Evolutionary conservation across 2,329 filamentous ascomycete genomes (phyloP).

Genomic region (Penicillium sp.): DNA sequence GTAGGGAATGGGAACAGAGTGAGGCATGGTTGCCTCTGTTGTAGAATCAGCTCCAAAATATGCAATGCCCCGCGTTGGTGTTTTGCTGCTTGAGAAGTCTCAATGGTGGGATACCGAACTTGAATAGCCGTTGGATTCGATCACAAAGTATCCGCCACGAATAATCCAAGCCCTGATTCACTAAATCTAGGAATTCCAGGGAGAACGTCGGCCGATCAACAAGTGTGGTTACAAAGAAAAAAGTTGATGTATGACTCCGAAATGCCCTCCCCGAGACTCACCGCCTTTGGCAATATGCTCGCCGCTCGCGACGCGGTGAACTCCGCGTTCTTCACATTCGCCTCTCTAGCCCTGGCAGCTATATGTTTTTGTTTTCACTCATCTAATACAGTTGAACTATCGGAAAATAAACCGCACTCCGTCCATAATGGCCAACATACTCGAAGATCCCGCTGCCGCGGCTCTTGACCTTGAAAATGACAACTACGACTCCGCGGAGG

Average conservation of each 20-base stretch:
- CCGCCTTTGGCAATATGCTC: slow-evolving; percentile 13
- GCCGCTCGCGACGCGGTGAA: neutral
- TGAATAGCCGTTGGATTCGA: neutral
- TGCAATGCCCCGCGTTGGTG: slow-evolving; percentile 6
- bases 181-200: neutral
- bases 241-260: slow-evolving; percentile 5
- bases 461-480: slow-evolving; percentile 28
- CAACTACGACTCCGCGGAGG: slow-evolving; percentile 34
- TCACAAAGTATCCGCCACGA: neutral
- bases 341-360: neutral
- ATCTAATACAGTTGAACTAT: neutral
- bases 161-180: neutral
- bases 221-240: neutral
- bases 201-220: neutral
- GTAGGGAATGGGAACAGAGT: slow-evolving; percentile 52
- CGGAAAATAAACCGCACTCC: neutral
- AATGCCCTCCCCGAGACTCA: neutral
- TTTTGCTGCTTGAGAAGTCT: neutral
- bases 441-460: neutral
- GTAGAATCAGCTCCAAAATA: neutral
- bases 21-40: slow-evolving; percentile 24
- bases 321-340: neutral
- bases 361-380: neutral
- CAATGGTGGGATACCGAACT: neutral
- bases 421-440: neutral